Evolutionary conservation across 164 flowering plant species (phyloP).

Genomic region (Liquidambar formosana): DNA sequence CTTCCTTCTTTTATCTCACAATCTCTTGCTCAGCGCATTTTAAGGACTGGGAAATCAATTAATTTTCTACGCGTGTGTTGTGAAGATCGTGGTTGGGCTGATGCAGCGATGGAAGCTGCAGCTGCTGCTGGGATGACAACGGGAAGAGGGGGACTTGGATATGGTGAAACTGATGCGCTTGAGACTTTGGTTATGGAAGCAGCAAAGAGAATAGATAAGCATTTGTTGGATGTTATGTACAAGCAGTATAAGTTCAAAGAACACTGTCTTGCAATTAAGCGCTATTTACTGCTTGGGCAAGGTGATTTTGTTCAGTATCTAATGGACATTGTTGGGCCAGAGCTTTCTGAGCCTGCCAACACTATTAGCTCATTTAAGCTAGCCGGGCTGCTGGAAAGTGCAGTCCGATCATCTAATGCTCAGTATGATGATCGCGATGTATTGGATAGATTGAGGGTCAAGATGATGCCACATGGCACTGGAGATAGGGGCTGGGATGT

Average conservation of each 20-base stretch:
- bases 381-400: constrained; percentile 91
- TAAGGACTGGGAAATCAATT: constrained; percentile 96
- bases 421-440: constrained; percentile 95
- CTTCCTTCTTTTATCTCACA: constrained; percentile 87
- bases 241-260: constrained; percentile 82
- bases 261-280: constrained; percentile 95
- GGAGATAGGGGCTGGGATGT: constrained; percentile 99
- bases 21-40: constrained; percentile 80
- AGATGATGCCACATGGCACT: constrained; percentile 92
- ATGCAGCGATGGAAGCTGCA: constrained; percentile 87
- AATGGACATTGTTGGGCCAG: constrained; percentile 95
- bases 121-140: constrained; percentile 88
- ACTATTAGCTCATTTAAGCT: constrained; percentile 89
- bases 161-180: constrained; percentile 97
- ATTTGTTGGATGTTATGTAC: constrained; percentile 84
- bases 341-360: constrained; percentile 96
- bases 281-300: constrained; percentile 94
- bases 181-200: constrained; percentile 88
- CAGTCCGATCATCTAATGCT: constrained; percentile 93
- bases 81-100: constrained; percentile 96
- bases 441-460: constrained; percentile 88
- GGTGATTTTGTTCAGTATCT: constrained; percentile 99
- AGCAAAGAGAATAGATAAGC: constrained; percentile 92
- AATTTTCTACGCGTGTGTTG: constrained; percentile 97
- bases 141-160: constrained; percentile 83